Base-by-base conservation (phyloP, 495 filamentous ascomycete species). In the Physcia stellaris region DNA sequence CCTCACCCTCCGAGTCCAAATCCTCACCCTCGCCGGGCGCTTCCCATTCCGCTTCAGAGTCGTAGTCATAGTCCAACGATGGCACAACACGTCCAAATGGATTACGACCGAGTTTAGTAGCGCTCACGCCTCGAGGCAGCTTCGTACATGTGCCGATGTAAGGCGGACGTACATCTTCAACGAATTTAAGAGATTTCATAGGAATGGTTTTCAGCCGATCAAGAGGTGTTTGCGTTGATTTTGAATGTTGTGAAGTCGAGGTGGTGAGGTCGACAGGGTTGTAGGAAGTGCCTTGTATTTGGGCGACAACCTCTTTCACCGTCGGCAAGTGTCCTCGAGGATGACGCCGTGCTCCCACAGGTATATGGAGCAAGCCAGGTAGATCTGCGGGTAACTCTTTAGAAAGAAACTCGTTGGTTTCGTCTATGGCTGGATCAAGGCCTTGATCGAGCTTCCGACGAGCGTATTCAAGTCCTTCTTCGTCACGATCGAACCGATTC, bases 11-110 rank as follows among this genome's bases (percentile, higher is more conserved):
- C 0, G 76, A 80, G 40, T 74, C 73, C 4, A 83, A 56, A 30
- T 86, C 78, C 48, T 86, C 83, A 35, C 79, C 84, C 50, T 90
- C 84, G 36, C 82, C 81, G 2, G 75, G 73, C 48, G 80, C 77
- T 45, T 85, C 80, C 85, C 90, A 98, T 58, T 95, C 92, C 0
- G 80, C 87, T 54, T 99, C 90, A 0, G 87, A 95, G 51, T 96
- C 90, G 49, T 95, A 94, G 44, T 90, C 86, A 55, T 99, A 96
- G 50, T 92, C 66, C n/a, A 76, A 67, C 3, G 79, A 67, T 3
- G 80, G 75, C 5, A 90, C 47, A 6, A 52, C 58, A 29, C 70
- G 71, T 21, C 65, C 53, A 36, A 76, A 74, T 0, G 90, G 86
- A 24, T 79, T 83, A 3, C 80, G 68, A n/a, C 77, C 74, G 3